Evolutionary conservation across 345 rosid species (phyloP).

Genomic region (Excoecaria agallocha): DNA sequence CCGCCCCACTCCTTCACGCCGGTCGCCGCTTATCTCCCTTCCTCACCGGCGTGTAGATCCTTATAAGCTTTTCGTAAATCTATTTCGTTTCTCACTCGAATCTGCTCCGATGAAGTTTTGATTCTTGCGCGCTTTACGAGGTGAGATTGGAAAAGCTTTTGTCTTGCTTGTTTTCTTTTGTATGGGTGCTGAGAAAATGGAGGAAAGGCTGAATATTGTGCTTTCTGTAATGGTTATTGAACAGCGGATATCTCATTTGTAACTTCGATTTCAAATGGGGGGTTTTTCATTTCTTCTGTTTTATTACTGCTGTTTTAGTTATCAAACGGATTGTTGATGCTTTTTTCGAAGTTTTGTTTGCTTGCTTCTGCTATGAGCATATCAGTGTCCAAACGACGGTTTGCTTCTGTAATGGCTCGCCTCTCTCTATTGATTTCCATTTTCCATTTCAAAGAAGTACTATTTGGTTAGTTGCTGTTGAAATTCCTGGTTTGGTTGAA

Average conservation of each 20-base stretch:
- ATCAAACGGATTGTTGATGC: not conserved
- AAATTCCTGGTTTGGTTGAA: not conserved
- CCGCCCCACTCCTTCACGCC: too few species aligned
- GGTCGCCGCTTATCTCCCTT: too few species aligned
- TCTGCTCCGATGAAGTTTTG: slow-evolving; percentile 39
- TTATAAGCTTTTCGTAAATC: slow-evolving; percentile 7
- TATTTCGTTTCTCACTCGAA: not conserved
- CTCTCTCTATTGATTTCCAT: too few species aligned
- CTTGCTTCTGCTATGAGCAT: slow-evolving; percentile 26
- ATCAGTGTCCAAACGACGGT: slow-evolving; percentile 32
- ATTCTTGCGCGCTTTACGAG: slow-evolving; percentile 35
- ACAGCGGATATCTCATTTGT: not conserved
- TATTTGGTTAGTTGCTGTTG: not conserved
- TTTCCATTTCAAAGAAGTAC: not conserved
- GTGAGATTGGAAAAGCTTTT: slow-evolving; percentile 14
- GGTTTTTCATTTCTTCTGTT: not conserved
- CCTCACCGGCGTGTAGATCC: too few species aligned
- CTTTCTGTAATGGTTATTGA: not conserved
- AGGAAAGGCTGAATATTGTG: slow-evolving; percentile 12
- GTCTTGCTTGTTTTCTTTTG: not conserved
- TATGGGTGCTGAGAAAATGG: slow-evolving; percentile 34
- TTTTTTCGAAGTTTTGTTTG: not conserved
- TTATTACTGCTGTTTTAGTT: not conserved
- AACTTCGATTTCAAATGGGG: slow-evolving; percentile 1
- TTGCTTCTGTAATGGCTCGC: slow-evolving; percentile 3